Conservation (phyloP, 495 filamentous ascomycete genomes). For the Penicillium samsonianum region DNA sequence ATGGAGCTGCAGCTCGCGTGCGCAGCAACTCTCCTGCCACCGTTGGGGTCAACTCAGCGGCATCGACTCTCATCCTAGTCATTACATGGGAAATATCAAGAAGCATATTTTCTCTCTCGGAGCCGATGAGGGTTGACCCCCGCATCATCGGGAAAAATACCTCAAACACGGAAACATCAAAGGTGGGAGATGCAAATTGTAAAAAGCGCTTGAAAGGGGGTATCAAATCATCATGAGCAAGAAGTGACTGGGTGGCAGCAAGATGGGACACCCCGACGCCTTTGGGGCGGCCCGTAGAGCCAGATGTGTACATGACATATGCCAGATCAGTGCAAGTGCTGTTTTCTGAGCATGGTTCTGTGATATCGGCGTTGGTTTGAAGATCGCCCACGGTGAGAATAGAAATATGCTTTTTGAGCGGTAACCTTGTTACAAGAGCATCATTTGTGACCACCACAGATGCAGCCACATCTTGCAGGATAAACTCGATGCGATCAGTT, state of each 20-base stretch:
- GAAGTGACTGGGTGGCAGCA: constrained; percentile 72
- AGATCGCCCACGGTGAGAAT: constrained; percentile 36
- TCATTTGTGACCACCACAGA: constrained; percentile 52
- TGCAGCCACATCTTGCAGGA: constrained; percentile 66
- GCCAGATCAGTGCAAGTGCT: constrained; percentile 54
- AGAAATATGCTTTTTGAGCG: constrained; percentile 17
- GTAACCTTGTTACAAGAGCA: constrained; percentile 28
- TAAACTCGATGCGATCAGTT: constrained; percentile 69
- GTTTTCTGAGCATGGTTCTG: constrained; percentile 12
- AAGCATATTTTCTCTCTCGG: constrained; percentile 62
- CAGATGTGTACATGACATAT: constrained; percentile 91
- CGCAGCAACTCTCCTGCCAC: constrained; percentile 70
- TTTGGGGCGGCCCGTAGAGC: constrained; percentile 86
- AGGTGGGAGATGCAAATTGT: constrained; percentile 84
- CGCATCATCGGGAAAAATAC: constrained; percentile 80
- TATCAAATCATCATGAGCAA: constrained; percentile 75
- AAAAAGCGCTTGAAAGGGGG: constrained; percentile 74
- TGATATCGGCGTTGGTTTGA: constrained; percentile 8
- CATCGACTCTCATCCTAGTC: constrained; percentile 66
- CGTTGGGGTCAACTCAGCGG: constrained; percentile 80
- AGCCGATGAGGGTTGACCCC: constrained; percentile 68
- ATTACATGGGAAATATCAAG: constrained; percentile 68
- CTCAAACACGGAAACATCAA: constrained; percentile 87
- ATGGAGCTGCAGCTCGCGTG: constrained; percentile 59
- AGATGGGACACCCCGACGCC: constrained; percentile 77